These are phyloP conservation scores for Russula griseocarnosa DNA, from an alignment of 768 basidiomycete species.

Conservation along the genomic window DNA sequence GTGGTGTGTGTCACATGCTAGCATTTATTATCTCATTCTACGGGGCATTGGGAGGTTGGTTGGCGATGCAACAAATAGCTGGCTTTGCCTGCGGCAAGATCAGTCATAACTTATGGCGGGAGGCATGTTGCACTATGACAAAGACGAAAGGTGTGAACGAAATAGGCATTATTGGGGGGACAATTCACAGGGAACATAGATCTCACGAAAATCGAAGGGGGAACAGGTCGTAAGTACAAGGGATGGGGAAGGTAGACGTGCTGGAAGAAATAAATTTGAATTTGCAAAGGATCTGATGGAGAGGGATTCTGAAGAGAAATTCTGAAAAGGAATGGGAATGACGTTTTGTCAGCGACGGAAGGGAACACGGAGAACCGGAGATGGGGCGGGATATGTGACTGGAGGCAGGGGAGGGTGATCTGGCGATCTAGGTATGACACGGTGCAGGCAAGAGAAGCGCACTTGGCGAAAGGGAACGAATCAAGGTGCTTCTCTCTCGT, in stretches of 20 bases:
- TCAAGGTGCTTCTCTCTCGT: conserved; percentile 30
- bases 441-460: conserved; percentile 18
- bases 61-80: conserved; percentile 9
- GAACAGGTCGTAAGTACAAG: conserved; percentile 22
- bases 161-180: conserved; percentile 25
- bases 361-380: conserved; percentile 30
- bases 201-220: conserved; percentile 25
- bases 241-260: conserved; percentile 28
- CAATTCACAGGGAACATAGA: conserved; percentile 18
- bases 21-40: too few relatives aligned
- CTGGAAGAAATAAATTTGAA: conserved; percentile 27
- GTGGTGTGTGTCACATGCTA: neutral
- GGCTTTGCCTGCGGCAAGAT: conserved; percentile 7
- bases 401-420: conserved; percentile 9
- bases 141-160: neutral
- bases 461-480: conserved; percentile 25
- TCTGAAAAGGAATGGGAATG: conserved; percentile 30
- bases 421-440: conserved; percentile 17
- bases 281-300: conserved; percentile 29
- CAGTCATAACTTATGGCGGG: conserved; percentile 19
- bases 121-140: conserved; percentile 25
- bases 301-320: conserved; percentile 23
- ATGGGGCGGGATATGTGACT: conserved; percentile 26
- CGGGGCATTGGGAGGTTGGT: too few relatives aligned
- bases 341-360: conserved; percentile 33